Percentiles rank a stretch among this genome's conserved stretches.
Evolutionary conservation across 768 basidiomycete species (phyloP).

Genomic region (Pleurotus citrinopileatus): DNA sequence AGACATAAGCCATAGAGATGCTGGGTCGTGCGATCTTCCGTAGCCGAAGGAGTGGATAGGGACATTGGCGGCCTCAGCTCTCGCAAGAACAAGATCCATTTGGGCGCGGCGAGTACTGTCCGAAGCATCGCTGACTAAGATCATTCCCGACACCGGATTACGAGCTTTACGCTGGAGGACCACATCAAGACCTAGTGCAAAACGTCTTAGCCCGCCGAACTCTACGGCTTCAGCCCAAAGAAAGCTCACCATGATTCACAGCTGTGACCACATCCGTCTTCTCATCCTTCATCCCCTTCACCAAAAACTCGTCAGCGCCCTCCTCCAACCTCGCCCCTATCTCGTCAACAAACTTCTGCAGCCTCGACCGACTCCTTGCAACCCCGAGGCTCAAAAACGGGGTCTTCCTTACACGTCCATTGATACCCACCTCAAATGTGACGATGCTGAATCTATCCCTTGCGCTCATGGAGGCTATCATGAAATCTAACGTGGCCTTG

Average conservation of each 20-base stretch:
- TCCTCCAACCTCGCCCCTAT: slow-evolving; percentile 46
- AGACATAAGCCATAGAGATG: slow-evolving; percentile 97
- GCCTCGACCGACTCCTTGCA: slow-evolving; percentile 61
- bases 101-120: slow-evolving; percentile 92
- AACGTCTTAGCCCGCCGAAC: slow-evolving; percentile 6
- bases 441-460: slow-evolving; percentile 87
- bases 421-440: slow-evolving; percentile 86
- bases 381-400: slow-evolving; percentile 82
- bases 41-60: slow-evolving; percentile 98
- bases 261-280: slow-evolving; percentile 97
- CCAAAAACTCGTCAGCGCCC: slow-evolving; percentile 49
- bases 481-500: slow-evolving; percentile 83
- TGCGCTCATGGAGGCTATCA: slow-evolving; percentile 70
- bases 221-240: neutral
- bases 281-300: slow-evolving; percentile 81
- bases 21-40: slow-evolving; percentile 95
- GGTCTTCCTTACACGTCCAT: slow-evolving; percentile 86
- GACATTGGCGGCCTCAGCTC: slow-evolving; percentile 94
- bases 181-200: slow-evolving; percentile 73
- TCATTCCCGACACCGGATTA: slow-evolving; percentile 87
- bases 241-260: slow-evolving; percentile 80
- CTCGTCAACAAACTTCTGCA: slow-evolving; percentile 78
- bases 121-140: slow-evolving; percentile 89
- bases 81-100: slow-evolving; percentile 97
- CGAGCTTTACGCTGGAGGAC: slow-evolving; percentile 92